phyloP scores from a whole-genome alignment of 148 eudicot species.

The Nepenthes gracilis region DNA sequence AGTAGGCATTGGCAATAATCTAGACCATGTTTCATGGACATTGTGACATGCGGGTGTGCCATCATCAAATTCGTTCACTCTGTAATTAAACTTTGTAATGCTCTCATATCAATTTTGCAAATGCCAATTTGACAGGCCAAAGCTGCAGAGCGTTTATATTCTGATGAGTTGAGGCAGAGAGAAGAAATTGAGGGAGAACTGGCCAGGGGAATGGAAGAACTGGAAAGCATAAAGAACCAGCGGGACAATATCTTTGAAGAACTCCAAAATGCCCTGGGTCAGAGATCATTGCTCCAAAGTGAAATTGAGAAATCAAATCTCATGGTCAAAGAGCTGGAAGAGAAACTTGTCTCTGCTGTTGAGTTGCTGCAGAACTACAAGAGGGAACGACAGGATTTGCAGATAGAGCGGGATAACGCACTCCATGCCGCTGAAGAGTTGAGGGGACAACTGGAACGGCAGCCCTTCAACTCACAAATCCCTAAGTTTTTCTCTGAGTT shows the following conservation, averaged over 20 bases:
- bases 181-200: conserved; percentile 50
- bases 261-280: conserved; percentile 32
- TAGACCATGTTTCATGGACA: neutral
- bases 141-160: conserved; percentile 33
- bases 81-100: neutral
- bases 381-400: conserved; percentile 8
- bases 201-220: conserved; percentile 37
- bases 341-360: conserved; percentile 40
- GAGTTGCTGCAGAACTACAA: conserved; percentile 44
- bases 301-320: conserved; percentile 36
- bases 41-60: neutral
- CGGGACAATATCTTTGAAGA: conserved; percentile 36
- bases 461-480: conserved; percentile 19
- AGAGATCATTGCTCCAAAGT: conserved; percentile 30
- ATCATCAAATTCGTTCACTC: neutral
- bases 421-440: conserved; percentile 2
- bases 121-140: conserved; percentile 29
- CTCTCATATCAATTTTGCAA: neutral
- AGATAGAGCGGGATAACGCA: conserved; percentile 4
- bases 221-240: conserved; percentile 27
- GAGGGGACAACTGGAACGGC: conserved; percentile 7
- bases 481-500: conserved; percentile 41
- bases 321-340: conserved; percentile 36
- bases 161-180: conserved; percentile 41
- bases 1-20: no score